A percentile compares a stretch with the other conserved stretches of the same genome.
Evolutionary conservation across 306 rosid genomes (phyloP).

Genomic region (Quercus suber): DNA sequence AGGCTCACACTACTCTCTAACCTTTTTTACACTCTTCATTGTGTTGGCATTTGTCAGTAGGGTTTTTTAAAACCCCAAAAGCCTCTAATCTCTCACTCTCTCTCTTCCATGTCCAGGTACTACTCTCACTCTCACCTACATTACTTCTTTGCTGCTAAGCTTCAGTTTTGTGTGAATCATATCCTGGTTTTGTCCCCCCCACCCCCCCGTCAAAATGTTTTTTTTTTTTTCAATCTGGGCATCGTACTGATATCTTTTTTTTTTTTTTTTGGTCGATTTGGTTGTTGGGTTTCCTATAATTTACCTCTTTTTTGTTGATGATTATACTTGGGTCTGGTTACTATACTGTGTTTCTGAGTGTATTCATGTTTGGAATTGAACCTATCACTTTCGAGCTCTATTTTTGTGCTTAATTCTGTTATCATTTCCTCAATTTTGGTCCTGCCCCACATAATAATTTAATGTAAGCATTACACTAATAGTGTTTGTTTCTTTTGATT

Average conservation of each 20-base stretch:
- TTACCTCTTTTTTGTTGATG: neutral
- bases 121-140: neutral
- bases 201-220: too few relatives aligned
- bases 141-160: neutral
- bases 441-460: neutral
- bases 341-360: neutral
- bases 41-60: neutral
- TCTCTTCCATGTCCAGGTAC: slow-evolving; percentile 1
- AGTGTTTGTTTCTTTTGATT: neutral
- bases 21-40: neutral
- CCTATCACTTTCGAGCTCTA: neutral
- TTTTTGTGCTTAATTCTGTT: neutral
- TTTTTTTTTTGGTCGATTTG: neutral
- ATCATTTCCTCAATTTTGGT: neutral
- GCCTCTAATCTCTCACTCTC: neutral
- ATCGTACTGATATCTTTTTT: neutral
- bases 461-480: neutral
- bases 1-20: too few relatives aligned
- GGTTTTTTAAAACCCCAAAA: slow-evolving; percentile 5
- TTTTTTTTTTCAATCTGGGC: neutral
- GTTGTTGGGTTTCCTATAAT: neutral
- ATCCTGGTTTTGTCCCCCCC: neutral
- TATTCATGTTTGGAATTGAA: neutral
- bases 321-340: neutral
- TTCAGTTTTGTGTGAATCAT: neutral